Base-by-base conservation (phyloP, 2,329 filamentous ascomycete species). In the Lojkania enalia region DNA sequence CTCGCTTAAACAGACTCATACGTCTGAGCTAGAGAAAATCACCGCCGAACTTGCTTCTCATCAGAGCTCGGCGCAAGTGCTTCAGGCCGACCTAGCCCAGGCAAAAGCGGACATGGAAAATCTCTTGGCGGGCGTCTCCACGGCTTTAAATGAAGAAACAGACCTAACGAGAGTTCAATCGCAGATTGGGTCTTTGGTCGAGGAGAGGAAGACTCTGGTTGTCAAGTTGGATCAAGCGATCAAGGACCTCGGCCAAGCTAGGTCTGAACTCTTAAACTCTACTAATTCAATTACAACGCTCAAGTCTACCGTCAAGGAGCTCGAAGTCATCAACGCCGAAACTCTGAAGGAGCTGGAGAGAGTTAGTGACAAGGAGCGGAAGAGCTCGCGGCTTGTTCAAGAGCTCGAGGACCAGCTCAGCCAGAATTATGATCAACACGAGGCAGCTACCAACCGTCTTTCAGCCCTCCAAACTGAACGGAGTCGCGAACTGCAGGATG, bases 381-480 rank as follows among this genome's bases (percentile, higher is more conserved):
- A 95, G 79, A 95, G 94, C 70, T 87, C 88, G 31, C 84, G 90
- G 16, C 77, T 99, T 11, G 89, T 99, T 6, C 90, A 97, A 67
- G 92, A 99, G 72, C 84, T 99, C 4, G 94, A 99, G 71, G 92
- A 97, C 60, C 94, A 99, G 70, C 83, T 99, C 42, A 91, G 92
- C 64, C 89, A 81, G 66, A 96, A 94, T 73, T 99, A 90, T 71
- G 94, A 99, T 63, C 88, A 96, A 67, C 90, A 92, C 48, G 89
- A 96, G 64, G 77, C 83, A 48, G 85, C 86, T 11, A 90, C 83
- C 69, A 95, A 96, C 73, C 85, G 92, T 42, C 75, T 97, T 41
- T 96, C 91, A 40, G 85, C 87, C 48, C 68, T 77, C 42, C 74
- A 78, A 48, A 70, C 66, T 2, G 76, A 77, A 59, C 66, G 70